Percentiles rank a stretch among this genome's conserved stretches.
Evolutionary conservation across 2,329 filamentous ascomycete species (phyloP).

Genomic region (Penicillium sp.): DNA sequence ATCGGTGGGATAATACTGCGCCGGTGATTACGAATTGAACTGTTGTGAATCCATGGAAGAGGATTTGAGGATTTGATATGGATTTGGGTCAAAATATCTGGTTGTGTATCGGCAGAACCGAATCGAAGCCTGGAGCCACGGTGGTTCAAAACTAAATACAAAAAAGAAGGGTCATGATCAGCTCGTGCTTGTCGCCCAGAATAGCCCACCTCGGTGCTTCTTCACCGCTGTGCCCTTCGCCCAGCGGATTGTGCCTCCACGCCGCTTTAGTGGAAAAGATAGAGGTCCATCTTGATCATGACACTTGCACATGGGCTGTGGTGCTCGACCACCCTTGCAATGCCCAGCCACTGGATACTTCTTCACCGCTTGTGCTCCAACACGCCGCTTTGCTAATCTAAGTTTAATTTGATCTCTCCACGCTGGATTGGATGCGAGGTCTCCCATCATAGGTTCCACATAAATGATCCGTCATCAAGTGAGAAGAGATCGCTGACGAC

Average conservation of each 20-base stretch:
- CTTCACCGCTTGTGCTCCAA: not conserved
- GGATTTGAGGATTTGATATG: too few relatives aligned
- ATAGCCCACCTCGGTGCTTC: not conserved
- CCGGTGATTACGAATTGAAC: constrained; percentile 51
- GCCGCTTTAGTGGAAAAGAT: not conserved
- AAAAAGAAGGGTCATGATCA: not conserved
- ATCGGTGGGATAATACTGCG: constrained; percentile 46
- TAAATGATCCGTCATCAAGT: constrained; percentile 20
- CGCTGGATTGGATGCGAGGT: not conserved
- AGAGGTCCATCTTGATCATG: too few relatives aligned
- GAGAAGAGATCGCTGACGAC: constrained; percentile 21
- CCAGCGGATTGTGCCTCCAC: constrained; percentile 2
- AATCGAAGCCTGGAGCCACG: constrained; percentile 30
- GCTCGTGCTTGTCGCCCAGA: not conserved
- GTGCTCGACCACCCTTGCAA: too few relatives aligned
- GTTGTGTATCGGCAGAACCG: constrained; percentile 37
- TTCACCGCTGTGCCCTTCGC: not conserved
- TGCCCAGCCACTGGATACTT: not conserved
- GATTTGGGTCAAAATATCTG: constrained; percentile 21
- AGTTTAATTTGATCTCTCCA: not conserved
- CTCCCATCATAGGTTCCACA: constrained; percentile 17
- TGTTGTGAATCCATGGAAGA: too few relatives aligned
- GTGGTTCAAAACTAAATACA: not conserved
- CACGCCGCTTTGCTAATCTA: not conserved
- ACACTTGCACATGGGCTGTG: too few relatives aligned